phyloP scores from a whole-genome alignment of 2,329 filamentous ascomycete species.

The Hymenoscyphus scutula region DNA sequence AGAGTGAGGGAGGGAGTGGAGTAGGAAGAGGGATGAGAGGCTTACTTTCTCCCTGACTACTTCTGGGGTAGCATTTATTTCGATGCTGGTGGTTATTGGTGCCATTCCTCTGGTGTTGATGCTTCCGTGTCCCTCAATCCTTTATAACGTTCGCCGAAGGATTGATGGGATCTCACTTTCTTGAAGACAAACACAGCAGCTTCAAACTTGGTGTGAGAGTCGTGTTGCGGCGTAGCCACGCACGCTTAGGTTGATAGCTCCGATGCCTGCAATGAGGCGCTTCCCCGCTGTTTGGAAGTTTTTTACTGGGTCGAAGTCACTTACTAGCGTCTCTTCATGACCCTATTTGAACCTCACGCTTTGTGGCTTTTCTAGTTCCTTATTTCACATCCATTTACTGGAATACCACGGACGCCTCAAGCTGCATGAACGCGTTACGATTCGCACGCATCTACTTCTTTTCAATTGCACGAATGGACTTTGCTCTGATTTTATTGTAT shows the following conservation, averaged over 20 bases:
- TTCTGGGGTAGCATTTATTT: background rate
- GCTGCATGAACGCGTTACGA: no score
- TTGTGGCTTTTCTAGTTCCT: background rate
- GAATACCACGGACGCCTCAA: background rate
- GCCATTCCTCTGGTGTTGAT: background rate
- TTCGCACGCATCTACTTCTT: no score
- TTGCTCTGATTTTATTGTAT: background rate
- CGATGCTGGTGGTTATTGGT: slow-evolving; percentile 3
- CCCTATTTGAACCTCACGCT: background rate
- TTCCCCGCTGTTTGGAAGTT: background rate
- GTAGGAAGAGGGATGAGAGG: background rate
- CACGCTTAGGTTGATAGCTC: background rate
- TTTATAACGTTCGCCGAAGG: background rate
- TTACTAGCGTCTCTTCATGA: background rate
- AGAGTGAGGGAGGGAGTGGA: background rate
- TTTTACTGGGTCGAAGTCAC: background rate
- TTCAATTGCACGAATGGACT: no score
- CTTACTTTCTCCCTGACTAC: slow-evolving; percentile 6
- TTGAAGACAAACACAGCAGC: background rate
- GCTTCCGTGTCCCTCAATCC: background rate
- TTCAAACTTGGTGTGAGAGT: background rate
- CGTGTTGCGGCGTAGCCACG: background rate
- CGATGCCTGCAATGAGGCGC: background rate
- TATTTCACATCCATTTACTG: background rate
- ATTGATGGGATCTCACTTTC: background rate